phyloP scores from a whole-genome alignment of 306 rosid genomes.

The Glycine latifolia region DNA sequence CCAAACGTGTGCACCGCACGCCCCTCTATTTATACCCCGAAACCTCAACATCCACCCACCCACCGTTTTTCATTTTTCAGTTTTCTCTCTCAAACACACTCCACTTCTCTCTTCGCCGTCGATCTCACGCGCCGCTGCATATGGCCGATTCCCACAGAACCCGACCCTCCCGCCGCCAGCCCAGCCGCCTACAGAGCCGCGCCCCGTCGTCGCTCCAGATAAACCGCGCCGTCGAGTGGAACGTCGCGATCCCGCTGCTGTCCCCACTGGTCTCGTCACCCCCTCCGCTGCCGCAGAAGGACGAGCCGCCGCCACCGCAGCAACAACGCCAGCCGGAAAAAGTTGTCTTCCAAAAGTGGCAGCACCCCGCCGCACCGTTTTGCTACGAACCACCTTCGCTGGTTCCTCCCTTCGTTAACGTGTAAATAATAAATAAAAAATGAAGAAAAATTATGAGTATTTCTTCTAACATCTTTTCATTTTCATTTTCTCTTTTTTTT shows the following conservation, averaged over 20 bases:
- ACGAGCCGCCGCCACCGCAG: slow-evolving; percentile 42
- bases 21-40: slow-evolving; percentile 38
- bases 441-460: background rate
- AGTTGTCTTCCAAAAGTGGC: slow-evolving; percentile 76
- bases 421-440: slow-evolving; percentile 30
- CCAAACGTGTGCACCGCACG: slow-evolving; percentile 51
- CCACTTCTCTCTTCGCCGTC: slow-evolving; percentile 1
- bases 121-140: background rate
- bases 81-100: background rate
- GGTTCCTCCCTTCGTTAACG: slow-evolving; percentile 57
- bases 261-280: slow-evolving; percentile 72
- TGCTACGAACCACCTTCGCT: slow-evolving; percentile 60
- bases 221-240: slow-evolving; percentile 68
- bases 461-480: slow-evolving; percentile 31
- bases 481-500: background rate
- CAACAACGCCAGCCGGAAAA: slow-evolving; percentile 51
- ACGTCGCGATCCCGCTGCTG: slow-evolving; percentile 84
- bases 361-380: slow-evolving; percentile 94
- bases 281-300: slow-evolving; percentile 38
- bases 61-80: background rate
- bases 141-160: slow-evolving; percentile 67
- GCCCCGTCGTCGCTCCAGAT: slow-evolving; percentile 83
- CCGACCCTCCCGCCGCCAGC: slow-evolving; percentile 52
- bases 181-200: slow-evolving; percentile 75
- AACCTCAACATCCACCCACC: background rate